phyloP scores from a whole-genome alignment of 225 moss, liverwort and hornwort genomes.

The Antitrichia curtipendula region DNA sequence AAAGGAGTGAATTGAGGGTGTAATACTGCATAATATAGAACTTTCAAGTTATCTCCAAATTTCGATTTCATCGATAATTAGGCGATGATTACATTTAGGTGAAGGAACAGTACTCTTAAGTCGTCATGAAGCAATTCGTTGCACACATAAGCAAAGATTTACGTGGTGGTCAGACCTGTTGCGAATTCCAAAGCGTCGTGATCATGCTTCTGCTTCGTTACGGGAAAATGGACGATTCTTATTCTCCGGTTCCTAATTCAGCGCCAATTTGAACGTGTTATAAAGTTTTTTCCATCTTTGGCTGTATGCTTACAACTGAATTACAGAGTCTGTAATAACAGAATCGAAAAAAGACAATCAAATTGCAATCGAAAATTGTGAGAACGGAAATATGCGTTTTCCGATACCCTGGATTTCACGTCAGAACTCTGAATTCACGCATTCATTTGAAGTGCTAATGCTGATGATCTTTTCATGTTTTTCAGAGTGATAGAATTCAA shows the following conservation, averaged over 20 bases:
- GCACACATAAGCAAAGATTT: not conserved
- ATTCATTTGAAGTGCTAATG: not conserved
- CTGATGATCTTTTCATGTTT: not conserved
- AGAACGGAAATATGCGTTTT: not conserved
- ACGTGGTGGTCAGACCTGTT: not conserved
- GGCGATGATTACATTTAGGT: not conserved
- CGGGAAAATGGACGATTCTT: not conserved
- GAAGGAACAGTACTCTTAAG: not conserved
- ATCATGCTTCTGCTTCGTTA: not conserved
- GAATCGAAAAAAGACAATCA: no score
- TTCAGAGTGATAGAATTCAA: not conserved
- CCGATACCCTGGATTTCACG: not conserved
- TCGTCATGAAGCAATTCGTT: not conserved
- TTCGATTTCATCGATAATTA: not conserved
- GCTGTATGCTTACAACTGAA: no score
- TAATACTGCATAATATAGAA: not conserved
- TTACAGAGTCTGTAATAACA: not conserved
- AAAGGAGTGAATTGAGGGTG: not conserved
- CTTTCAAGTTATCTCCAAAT: not conserved
- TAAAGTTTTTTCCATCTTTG: not conserved
- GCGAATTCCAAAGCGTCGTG: not conserved
- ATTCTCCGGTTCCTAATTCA: not conserved
- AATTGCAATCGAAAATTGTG: not conserved
- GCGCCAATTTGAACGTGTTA: not conserved
- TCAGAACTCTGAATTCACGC: not conserved